A percentile compares a stretch with the other conserved stretches of the same genome.
phyloP scores from a whole-genome alignment of 2,329 filamentous ascomycete species.

The Ophiostoma australiae region DNA sequence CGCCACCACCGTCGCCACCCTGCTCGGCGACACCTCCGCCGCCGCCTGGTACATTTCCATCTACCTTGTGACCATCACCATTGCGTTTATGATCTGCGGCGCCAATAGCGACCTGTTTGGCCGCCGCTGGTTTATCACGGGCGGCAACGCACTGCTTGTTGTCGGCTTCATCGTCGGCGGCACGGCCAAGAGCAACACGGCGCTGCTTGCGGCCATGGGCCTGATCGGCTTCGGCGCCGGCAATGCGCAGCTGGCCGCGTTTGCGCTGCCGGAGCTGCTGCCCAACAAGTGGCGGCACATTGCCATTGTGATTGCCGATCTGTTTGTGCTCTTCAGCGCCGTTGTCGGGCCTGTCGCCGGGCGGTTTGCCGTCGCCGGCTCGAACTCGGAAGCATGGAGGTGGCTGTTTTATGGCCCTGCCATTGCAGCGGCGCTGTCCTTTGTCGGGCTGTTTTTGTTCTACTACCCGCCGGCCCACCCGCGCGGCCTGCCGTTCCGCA shows the following conservation, averaged over 20 bases:
- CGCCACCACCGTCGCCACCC: conserved; percentile 33
- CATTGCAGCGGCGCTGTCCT: background rate
- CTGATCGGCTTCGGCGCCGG: conserved; percentile 43
- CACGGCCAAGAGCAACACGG: conserved; percentile 37
- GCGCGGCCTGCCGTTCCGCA: conserved; percentile 35
- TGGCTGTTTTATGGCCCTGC: background rate
- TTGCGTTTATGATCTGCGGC: conserved; percentile 39
- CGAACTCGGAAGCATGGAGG: background rate
- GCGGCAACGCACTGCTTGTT: conserved; percentile 39
- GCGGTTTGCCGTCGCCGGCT: conserved; percentile 9
- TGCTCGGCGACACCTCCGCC: conserved; percentile 35
- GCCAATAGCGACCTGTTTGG: conserved; percentile 46
- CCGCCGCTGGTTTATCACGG: conserved; percentile 43
- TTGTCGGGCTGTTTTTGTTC: conserved; percentile 40
- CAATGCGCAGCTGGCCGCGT: conserved; percentile 43
- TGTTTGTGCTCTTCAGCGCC: conserved; percentile 42
- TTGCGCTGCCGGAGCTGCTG: conserved; percentile 44
- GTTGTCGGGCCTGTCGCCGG: conserved; percentile 44
- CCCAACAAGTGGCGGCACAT: conserved; percentile 47
- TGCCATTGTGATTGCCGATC: conserved; percentile 41
- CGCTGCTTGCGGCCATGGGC: conserved; percentile 39
- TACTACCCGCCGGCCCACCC: conserved; percentile 36
- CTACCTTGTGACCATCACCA: conserved; percentile 40
- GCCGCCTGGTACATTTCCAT: conserved; percentile 36
- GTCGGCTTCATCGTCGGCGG: conserved; percentile 39